Conservation (phyloP, 306 rosid species). For the Inga laurina region DNA sequence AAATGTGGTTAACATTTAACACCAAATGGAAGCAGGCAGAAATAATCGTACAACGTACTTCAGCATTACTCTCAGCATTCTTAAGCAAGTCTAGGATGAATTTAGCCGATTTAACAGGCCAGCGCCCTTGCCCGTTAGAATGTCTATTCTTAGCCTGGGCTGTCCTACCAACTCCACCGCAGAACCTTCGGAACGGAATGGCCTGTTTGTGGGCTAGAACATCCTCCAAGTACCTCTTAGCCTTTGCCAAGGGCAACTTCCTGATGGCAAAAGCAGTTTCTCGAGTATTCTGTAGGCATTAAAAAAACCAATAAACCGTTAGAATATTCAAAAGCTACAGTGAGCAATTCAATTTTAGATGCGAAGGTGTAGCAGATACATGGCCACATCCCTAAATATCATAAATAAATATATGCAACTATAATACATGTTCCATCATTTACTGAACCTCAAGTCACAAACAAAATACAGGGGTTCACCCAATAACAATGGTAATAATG, state of each 20-base stretch:
- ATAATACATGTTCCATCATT: slow-evolving; percentile 54
- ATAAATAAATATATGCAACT: not conserved
- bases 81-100: slow-evolving; percentile 81
- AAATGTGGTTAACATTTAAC: not conserved
- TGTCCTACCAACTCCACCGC: slow-evolving; percentile 92
- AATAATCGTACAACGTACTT: slow-evolving; percentile 38
- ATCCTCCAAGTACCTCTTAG: slow-evolving; percentile 89
- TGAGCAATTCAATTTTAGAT: not conserved
- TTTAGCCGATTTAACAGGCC: slow-evolving; percentile 92
- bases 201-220: slow-evolving; percentile 94
- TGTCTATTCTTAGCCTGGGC: slow-evolving; percentile 95
- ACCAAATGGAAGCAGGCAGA: not conserved
- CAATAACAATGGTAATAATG: slow-evolving; percentile 56
- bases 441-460: slow-evolving; percentile 70
- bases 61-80: slow-evolving; percentile 98
- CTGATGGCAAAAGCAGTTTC: slow-evolving; percentile 83
- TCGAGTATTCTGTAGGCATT: slow-evolving; percentile 70
- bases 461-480: slow-evolving; percentile 64
- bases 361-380: not conserved
- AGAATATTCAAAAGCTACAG: not conserved
- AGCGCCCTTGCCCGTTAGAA: slow-evolving; percentile 93
- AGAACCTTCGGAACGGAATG: slow-evolving; percentile 87
- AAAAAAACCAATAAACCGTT: not conserved
- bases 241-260: slow-evolving; percentile 75
- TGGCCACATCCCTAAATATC: not conserved